A percentile compares a stretch with the other conserved stretches of the same genome.
Evolutionary conservation across 1,284 basidiomycete species (phyloP).

Genomic region (Heterobasidion parviporum): DNA sequence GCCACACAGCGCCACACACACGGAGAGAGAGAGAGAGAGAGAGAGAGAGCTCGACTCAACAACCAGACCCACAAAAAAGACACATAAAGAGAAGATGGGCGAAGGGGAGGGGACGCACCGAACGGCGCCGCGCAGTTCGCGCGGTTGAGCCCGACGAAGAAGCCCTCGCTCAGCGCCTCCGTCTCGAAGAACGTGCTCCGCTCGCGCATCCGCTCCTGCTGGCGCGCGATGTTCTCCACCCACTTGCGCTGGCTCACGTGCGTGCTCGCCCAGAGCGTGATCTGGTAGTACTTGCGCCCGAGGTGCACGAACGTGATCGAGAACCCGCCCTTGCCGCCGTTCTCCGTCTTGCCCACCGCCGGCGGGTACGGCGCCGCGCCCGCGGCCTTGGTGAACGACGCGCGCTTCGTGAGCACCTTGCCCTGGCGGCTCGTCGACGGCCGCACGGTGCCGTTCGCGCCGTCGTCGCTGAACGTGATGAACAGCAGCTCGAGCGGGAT

Average conservation of each 20-base stretch:
- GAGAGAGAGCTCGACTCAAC: background rate
- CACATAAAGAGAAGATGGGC: background rate
- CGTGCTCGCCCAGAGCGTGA: conserved; percentile 91
- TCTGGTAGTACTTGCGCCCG: conserved; percentile 87
- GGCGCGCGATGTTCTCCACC: conserved; percentile 88
- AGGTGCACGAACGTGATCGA: conserved; percentile 92
- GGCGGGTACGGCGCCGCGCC: conserved; percentile 20
- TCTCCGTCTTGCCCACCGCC: conserved; percentile 24
- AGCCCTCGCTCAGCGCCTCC: conserved; percentile 78
- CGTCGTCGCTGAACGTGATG: conserved; percentile 76
- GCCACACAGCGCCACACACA: background rate
- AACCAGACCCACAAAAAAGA: background rate
- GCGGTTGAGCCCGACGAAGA: conserved; percentile 76
- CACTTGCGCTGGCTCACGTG: conserved; percentile 87
- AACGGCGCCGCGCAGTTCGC: conserved; percentile 96
- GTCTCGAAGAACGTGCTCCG: conserved; percentile 87
- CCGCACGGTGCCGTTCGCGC: conserved; percentile 1
- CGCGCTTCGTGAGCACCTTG: background rate
- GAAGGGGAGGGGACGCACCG: conserved; percentile 45
- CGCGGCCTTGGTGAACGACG: background rate
- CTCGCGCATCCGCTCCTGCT: conserved; percentile 82
- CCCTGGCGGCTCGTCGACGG: background rate
- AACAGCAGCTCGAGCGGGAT: conserved; percentile 93
- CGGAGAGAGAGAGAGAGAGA: background rate
- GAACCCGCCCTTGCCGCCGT: conserved; percentile 82